Conservation (phyloP, 208 protist genomes). For the Borovskyia barvae region DNA sequence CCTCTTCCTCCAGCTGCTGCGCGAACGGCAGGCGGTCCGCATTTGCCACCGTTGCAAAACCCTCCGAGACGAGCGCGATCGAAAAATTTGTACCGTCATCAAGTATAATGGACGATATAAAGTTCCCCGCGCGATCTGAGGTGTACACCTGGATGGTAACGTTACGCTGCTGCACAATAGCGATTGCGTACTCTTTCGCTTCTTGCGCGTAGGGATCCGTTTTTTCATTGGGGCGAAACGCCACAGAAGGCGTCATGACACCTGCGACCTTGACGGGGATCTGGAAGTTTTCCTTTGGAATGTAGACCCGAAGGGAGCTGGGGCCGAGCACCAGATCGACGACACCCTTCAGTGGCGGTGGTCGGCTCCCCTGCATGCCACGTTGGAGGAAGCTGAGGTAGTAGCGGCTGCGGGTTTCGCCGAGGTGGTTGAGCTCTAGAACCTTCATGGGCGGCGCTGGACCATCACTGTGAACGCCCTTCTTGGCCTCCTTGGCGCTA, state of each 20-base stretch:
- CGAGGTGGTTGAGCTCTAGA: constrained; percentile 81
- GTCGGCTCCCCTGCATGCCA: constrained; percentile 83
- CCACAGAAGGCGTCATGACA: constrained; percentile 67
- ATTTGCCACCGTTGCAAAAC: constrained; percentile 78
- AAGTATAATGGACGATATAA: constrained; percentile 67
- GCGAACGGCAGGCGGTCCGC: constrained; percentile 69
- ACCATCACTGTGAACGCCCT: constrained; percentile 48
- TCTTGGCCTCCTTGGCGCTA: constrained; percentile 35
- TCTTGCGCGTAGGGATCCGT: constrained; percentile 74
- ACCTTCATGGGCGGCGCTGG: constrained; percentile 48
- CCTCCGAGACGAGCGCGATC: constrained; percentile 63
- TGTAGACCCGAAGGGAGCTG: constrained; percentile 84
- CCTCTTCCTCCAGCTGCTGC: constrained; percentile 72
- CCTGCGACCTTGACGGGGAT: constrained; percentile 84
- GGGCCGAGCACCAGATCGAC: constrained; percentile 81
- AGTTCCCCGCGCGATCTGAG: constrained; percentile 84
- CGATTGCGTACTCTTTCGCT: constrained; percentile 68
- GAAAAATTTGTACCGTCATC: constrained; percentile 73
- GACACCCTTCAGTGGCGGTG: constrained; percentile 66
- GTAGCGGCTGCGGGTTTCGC: constrained; percentile 72
- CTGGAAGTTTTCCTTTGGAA: constrained; percentile 87
- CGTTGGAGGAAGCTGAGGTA: constrained; percentile 89
- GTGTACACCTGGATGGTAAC: constrained; percentile 86
- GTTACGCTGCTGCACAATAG: constrained; percentile 70
- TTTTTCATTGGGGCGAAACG: constrained; percentile 30